Base-by-base conservation (phyloP, 2,329 filamentous ascomycete genomes). In the Fusarium falciforme region DNA sequence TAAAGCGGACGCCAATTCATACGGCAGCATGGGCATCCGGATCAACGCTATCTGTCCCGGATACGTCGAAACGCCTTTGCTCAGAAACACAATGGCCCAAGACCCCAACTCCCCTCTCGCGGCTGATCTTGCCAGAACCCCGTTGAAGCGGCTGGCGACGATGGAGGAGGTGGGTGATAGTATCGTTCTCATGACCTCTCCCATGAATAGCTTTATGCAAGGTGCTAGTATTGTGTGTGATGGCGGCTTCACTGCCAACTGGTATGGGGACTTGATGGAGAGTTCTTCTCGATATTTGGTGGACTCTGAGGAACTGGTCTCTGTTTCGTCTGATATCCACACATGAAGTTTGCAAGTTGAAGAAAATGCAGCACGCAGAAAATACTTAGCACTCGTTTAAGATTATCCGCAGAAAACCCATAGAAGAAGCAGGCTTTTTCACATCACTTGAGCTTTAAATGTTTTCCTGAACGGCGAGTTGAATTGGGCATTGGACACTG, bases 41-140 rank as follows among this genome's bases (percentile, higher is more conserved):
- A 88, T 91, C 78, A 91, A 91, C 75, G 88, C 88, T 4, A 86
- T 91, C n/a, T 90, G 89, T 64, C 89, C 89, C 0, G 87, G 85
- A 11, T 88, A 85, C 71, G 82, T 87, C 36, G 77, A 80, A 52
- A 87, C 85, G 3, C 84, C 85, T 1, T 72, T 87, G 5, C 67
- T 84, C 1, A 77, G 76, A 69, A 33, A 68, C 11, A 64, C 66
- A 29, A 78, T 77, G 64, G 78, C 78, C 49, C 52, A 72, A 8
- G 68, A 72, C 11, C 52, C 73, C 5, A 80, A 75, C 17, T 74
- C 77, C 12, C 80, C 81, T 6, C 80, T 86, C 68, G 78, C 75
- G 36, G 73, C 65, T 2, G 85, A 87, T 60, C 80, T 88, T 22
- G 78, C 80, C 1, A 84, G 83, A 67, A 87, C 86, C 5, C 86